phyloP scores from a whole-genome alignment of 2,329 filamentous ascomycete genomes.

The Dactylellina leptospora region DNA sequence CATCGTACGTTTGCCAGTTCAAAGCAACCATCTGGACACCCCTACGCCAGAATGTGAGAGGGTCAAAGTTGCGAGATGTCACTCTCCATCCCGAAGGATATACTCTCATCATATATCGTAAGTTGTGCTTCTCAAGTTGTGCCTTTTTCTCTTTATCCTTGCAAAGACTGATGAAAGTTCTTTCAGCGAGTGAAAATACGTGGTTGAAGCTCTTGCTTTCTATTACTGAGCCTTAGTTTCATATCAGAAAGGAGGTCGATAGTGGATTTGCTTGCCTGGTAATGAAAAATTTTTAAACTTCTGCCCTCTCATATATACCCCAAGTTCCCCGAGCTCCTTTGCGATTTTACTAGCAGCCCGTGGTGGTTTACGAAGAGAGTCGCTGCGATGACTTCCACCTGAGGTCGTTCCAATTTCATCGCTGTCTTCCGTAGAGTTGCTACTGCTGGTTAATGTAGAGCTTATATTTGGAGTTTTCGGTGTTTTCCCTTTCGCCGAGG shows the following conservation, averaged over 20 bases:
- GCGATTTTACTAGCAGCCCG: slow-evolving; percentile 75
- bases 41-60: slow-evolving; percentile 89
- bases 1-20: slow-evolving; percentile 98
- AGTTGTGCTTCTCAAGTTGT: slow-evolving; percentile 86
- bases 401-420: slow-evolving; percentile 63
- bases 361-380: slow-evolving; percentile 65
- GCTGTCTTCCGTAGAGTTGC: slow-evolving; percentile 68
- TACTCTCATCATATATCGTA: slow-evolving; percentile 88
- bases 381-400: slow-evolving; percentile 47
- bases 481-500: slow-evolving; percentile 3
- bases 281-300: slow-evolving; percentile 74
- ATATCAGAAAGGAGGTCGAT: background rate
- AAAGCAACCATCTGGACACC: slow-evolving; percentile 97
- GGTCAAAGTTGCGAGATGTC: slow-evolving; percentile 92
- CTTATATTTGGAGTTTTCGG: slow-evolving; percentile 4
- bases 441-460: slow-evolving; percentile 65
- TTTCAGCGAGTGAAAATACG: slow-evolving; percentile 93
- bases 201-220: slow-evolving; percentile 91
- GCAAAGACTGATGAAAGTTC: slow-evolving; percentile 82
- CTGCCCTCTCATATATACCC: slow-evolving; percentile 78
- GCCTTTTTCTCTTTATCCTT: slow-evolving; percentile 78
- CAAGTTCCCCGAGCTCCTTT: slow-evolving; percentile 81
- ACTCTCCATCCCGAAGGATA: slow-evolving; percentile 86
- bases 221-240: slow-evolving; percentile 21
- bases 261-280: slow-evolving; percentile 53